A percentile compares a stretch with the other conserved stretches of the same genome.
These are phyloP conservation scores for Takashimella tepidaria DNA, from an alignment of 1,284 basidiomycete genomes.

Conservation along the genomic window DNA sequence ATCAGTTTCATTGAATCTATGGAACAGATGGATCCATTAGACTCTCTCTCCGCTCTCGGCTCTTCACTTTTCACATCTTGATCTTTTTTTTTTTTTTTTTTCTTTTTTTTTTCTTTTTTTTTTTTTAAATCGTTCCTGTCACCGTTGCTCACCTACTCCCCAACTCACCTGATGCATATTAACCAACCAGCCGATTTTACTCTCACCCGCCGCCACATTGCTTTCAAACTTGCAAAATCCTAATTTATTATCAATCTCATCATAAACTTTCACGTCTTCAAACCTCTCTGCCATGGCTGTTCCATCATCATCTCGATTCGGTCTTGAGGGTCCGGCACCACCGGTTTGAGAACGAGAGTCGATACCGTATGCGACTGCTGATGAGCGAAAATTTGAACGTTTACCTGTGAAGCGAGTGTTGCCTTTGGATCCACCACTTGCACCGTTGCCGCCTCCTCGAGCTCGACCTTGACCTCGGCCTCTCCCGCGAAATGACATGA, in stretches of 20 bases:
- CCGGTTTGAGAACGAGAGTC: too few relatives aligned
- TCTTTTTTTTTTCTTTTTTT: background rate
- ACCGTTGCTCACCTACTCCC: background rate
- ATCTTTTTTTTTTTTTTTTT: background rate
- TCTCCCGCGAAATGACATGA: slow-evolving; percentile 48
- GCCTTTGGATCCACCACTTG: slow-evolving; percentile 32
- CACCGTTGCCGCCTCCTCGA: slow-evolving; percentile 35
- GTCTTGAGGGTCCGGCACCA: slow-evolving; percentile 49
- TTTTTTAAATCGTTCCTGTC: too few relatives aligned
- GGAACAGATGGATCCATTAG: too few relatives aligned
- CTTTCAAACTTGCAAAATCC: slow-evolving; percentile 74
- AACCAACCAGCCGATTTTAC: slow-evolving; percentile 85
- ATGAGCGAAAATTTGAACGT: slow-evolving; percentile 13
- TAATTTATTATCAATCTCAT: slow-evolving; percentile 89
- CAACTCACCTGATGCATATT: slow-evolving; percentile 92
- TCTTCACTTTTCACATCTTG: background rate
- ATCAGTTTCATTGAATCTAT: too few relatives aligned
- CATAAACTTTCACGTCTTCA: slow-evolving; percentile 65
- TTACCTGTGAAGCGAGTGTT: slow-evolving; percentile 46
- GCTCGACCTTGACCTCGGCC: slow-evolving; percentile 58
- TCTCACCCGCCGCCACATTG: slow-evolving; percentile 56
- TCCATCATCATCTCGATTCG: slow-evolving; percentile 76
- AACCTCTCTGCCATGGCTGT: slow-evolving; percentile 75
- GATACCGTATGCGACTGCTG: slow-evolving; percentile 5
- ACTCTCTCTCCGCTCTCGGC: too few relatives aligned